Evolutionary conservation across 2,329 filamentous ascomycete species (phyloP), one percentile per base, ranked within the genome.

Genomic region (Tolypocladium tropicale): DNA sequence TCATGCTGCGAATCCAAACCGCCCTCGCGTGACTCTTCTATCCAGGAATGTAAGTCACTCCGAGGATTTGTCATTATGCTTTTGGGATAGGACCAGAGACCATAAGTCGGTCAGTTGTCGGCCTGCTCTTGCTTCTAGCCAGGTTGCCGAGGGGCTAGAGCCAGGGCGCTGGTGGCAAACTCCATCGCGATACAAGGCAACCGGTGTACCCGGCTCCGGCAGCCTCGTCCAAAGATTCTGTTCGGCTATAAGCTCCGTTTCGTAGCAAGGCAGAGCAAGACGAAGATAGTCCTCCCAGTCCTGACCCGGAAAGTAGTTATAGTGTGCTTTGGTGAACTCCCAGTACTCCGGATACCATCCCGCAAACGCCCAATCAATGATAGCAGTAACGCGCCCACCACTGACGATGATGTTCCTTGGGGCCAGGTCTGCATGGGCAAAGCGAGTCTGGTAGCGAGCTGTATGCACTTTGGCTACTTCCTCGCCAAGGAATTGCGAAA

Each of bases 291-390:
- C 58, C 16, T 59, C 56, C 63, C 61, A 65, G 36, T 60, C 60
- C 18, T 62, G 46, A 5, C 12, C 33, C 2, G 39, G 50, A 23
- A 59, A 57, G 36, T 30, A 60, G 56, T 60, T 59, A 36, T 63
- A 68, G 57, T 67, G 61, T 49, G 62, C 63, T 60, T 63, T 68
- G 6, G 52, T 57, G 33, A 55, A 60, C 55, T 68, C 67, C 67
- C 64, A 70, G 57, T 68, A 68, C 53, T 69, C 66, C 1, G 66
- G 67, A 57, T 68, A 69, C 65, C 67, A 70, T 55, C 72, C 71
- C 3, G 71, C 57, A 59, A 66, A 66, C 5, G 39, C 67, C 65
- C 66, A 70, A 53, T 70, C 67, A 43, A 70, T 61, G n/a, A 68
- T 63, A 4, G 63, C 65, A 49, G 57, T 61, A 6, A 69, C 57